phyloP scores from a whole-genome alignment of 2,329 filamentous ascomycete species.

The Neonectria neomacrospora region DNA sequence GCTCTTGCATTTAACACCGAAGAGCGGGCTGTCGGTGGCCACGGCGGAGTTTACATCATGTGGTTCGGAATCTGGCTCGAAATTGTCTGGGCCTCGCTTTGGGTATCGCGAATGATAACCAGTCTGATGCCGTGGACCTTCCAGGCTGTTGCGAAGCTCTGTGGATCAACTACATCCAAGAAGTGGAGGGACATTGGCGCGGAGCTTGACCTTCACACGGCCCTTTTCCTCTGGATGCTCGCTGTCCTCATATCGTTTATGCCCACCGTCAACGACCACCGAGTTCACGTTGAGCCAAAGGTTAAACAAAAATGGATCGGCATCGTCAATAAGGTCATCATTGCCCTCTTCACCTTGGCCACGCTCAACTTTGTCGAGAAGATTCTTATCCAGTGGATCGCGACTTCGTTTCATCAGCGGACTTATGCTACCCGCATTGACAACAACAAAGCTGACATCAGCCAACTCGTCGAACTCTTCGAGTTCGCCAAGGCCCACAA shows the following conservation, averaged over 20 bases:
- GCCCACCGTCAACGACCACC: constrained; percentile 77
- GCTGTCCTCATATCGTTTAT: constrained; percentile 87
- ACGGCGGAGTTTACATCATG: constrained; percentile 80
- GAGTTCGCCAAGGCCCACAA: constrained; percentile 82
- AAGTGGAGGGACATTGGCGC: constrained; percentile 93
- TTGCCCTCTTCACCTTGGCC: constrained; percentile 83
- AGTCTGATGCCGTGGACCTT: constrained; percentile 61
- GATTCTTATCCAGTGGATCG: constrained; percentile 93
- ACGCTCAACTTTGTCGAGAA: constrained; percentile 90
- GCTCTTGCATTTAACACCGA: constrained; percentile 52
- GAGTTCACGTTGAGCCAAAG: constrained; percentile 53
- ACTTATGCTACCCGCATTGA: constrained; percentile 93
- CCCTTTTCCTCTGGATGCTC: constrained; percentile 92
- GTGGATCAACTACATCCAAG: constrained; percentile 85
- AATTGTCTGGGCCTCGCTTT: constrained; percentile 90
- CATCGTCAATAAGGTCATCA: constrained; percentile 85
- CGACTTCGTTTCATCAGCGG: constrained; percentile 89
- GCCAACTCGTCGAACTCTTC: constrained; percentile 63
- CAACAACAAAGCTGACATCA: constrained; percentile 90
- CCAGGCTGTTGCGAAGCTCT: constrained; percentile 71
- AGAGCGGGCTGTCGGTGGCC: constrained; percentile 64
- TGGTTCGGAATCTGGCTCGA: constrained; percentile 98
- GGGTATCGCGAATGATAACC: constrained; percentile 73
- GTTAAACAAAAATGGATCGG: constrained; percentile 75
- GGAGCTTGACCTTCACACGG: constrained; percentile 84